Base-by-base conservation (phyloP, 768 basidiomycete species). In the Panellus pusillus region DNA sequence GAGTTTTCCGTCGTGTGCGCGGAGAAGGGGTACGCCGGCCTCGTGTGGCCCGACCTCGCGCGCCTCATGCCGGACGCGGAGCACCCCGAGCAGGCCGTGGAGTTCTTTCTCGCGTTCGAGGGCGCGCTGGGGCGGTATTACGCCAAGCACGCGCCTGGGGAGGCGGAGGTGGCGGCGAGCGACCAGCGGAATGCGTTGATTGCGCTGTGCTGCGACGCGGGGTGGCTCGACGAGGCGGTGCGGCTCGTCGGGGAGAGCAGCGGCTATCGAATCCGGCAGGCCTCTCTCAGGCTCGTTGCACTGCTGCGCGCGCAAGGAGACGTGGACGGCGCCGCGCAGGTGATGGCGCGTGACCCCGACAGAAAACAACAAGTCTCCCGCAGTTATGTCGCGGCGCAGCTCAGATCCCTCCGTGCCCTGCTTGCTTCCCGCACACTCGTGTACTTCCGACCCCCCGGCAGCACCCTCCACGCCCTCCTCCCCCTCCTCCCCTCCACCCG, bases 1-100 rank as follows among this genome's bases (percentile, higher is more conserved):
- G 44, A 54, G 17, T 61, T 61, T 48, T 56, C 47, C n/a, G 51
- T 61, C 31, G 48, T 54, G 37, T 52, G 51, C 39, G 59, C 59
- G 3, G 47, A 36, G 6, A 61, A 61, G 47, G 59, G 59, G 0
- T 61, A 61, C 24, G 44, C 28, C 19, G 40, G 39, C 5, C 52
- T 61, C 4, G 59, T 61, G 14, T 61, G 55, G 55, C 45, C 50
- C 20, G 59, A 61, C 20, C 47, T 57, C 5, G 48, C 57, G 14
- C 18, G 4, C 12, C 59, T 56, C n/a, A 50, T 61, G 51, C 12
- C 37, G 28, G 9, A 24, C 13, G 56, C 54, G 29, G 18, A 56
- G 11, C 39, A 43, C 7, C 19, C 55, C 0, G 40, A 39, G 3
- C 18, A 36, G 19, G 54, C 59, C 1, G 41, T 57, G 8, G 40